Percentiles rank a stretch among this genome's conserved stretches.
Evolutionary conservation across 73 alveolate genomes (phyloP).

Genomic region (Paramecium biaurelia): DNA sequence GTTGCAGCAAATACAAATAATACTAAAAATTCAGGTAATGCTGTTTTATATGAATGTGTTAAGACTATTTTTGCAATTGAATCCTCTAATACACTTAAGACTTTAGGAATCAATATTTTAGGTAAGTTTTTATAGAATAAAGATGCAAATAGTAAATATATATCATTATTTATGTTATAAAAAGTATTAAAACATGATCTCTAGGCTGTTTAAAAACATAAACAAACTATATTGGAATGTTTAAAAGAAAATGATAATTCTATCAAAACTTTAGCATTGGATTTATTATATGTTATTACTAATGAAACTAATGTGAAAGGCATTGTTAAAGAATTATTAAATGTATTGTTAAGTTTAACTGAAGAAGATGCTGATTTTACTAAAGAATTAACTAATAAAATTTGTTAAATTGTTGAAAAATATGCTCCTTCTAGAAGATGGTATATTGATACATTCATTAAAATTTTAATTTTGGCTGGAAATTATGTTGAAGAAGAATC

Average conservation of each 20-base stretch:
- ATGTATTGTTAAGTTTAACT: slow-evolving; percentile 22
- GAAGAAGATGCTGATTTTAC: slow-evolving; percentile 52
- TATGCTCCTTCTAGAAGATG: slow-evolving; percentile 65
- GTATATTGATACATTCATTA: slow-evolving; percentile 59
- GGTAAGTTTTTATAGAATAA: slow-evolving; percentile 57
- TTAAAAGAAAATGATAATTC: slow-evolving; percentile 63
- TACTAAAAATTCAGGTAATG: slow-evolving; percentile 90
- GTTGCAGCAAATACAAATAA: slow-evolving; percentile 97
- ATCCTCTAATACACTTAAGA: slow-evolving; percentile 88
- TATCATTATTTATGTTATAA: slow-evolving; percentile 49
- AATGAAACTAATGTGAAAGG: slow-evolving; percentile 57
- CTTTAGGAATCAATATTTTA: slow-evolving; percentile 73
- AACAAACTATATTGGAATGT: slow-evolving; percentile 60
- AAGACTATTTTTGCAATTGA: slow-evolving; percentile 97
- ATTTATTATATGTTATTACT: slow-evolving; percentile 54
- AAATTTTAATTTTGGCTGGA: slow-evolving; percentile 54
- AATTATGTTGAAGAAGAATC: slow-evolving; percentile 57
- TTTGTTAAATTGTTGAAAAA: slow-evolving; percentile 57
- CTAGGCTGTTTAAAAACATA: slow-evolving; percentile 53
- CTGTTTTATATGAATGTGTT: slow-evolving; percentile 98
- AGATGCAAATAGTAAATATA: slow-evolving; percentile 55
- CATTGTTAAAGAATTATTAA: slow-evolving; percentile 54
- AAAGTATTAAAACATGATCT: slow-evolving; percentile 57
- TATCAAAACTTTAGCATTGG: slow-evolving; percentile 55
- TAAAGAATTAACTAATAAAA: slow-evolving; percentile 43